Base-by-base conservation (phyloP, 768 basidiomycete genomes). In the Leccinum truebloodii region DNA sequence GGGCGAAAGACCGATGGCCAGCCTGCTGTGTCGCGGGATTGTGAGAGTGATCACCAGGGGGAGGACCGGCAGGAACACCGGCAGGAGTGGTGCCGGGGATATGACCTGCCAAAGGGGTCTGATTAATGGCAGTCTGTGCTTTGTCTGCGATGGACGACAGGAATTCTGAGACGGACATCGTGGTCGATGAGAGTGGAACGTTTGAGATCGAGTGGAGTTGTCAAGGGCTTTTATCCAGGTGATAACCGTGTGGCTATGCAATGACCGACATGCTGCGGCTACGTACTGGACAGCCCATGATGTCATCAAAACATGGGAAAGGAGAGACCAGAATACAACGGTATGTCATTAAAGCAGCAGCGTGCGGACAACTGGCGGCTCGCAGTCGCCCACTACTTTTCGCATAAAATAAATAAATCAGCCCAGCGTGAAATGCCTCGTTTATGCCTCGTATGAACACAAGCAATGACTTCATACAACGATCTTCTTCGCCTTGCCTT, bases 401-500 rank as follows among this genome's bases (percentile, higher is more conserved):
- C 64, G 66, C 68, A 67, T 64, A 67, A 65, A 65, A 69, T 61
- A 64, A 64, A 74, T 75, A 74, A 73, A 72, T 74, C 74, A 70
- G 66, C 54, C 57, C 58, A 56, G 55, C 53, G 56, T 35, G 58
- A 63, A 64, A 63, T 55, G 60, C 53, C 54, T 59, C 63, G 61
- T 61, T 58, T 62, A 59, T 56, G 56, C 48, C 52, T 58, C 57
- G 59, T 60, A 63, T 60, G 44, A 65, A 62, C 55, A 64, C 61
- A 63, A 56, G 54, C 50, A 4, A 37, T 26, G 59, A 54, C 61
- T 44, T 78, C 78, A 91, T 61, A 90, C 86, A 71, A 85, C 70
- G 57, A 92, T 89, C 80, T 92, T 94, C 82, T 84, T 89, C 68
- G 84, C 73, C 76, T 94, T 94, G 71, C 89, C 90, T 80, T 95